These are phyloP conservation scores for Trypanosomatidae sp. DNA, from an alignment of 208 protist species.

Conservation along the genomic window DNA sequence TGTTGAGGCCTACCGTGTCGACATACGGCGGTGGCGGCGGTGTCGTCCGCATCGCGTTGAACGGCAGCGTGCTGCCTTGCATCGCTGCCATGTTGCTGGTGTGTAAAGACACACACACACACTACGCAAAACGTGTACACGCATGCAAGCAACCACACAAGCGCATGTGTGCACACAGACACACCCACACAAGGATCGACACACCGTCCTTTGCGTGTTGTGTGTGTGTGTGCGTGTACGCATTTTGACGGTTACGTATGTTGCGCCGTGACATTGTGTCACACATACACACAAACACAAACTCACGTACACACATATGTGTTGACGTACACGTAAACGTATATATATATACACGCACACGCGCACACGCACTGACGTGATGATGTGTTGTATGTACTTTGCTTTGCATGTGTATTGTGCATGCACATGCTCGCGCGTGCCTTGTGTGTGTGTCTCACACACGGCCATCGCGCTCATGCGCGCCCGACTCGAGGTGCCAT, in stretches of 20 bases:
- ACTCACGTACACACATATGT: too few species aligned
- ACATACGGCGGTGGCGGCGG: constrained; percentile 65
- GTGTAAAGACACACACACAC: too few species aligned
- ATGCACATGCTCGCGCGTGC: not conserved
- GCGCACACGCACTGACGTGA: not conserved
- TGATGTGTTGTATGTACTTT: not conserved
- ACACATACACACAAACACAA: too few species aligned
- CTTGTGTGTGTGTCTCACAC: too few species aligned
- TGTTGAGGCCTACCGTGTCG: constrained; percentile 45
- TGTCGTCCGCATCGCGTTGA: constrained; percentile 82
- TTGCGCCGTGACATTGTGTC: too few species aligned
- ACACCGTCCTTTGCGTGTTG: too few species aligned
- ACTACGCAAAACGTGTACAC: not conserved
- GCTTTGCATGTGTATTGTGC: not conserved
- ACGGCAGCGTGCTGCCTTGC: constrained; percentile 34
- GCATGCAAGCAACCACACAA: not conserved
- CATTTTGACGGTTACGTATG: too few species aligned
- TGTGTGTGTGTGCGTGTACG: too few species aligned
- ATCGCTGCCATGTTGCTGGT: not conserved
- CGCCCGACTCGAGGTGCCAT: constrained; percentile 28
- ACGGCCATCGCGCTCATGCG: constrained; percentile 32
- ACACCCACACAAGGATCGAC: too few species aligned
- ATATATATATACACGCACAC: constrained; percentile 6
- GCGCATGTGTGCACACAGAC: not conserved
- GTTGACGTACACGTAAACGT: too few species aligned